These are phyloP conservation scores for Kodamaea hsintzibuensis DNA, from an alignment of 805 yeast species.

Conservation along the genomic window DNA sequence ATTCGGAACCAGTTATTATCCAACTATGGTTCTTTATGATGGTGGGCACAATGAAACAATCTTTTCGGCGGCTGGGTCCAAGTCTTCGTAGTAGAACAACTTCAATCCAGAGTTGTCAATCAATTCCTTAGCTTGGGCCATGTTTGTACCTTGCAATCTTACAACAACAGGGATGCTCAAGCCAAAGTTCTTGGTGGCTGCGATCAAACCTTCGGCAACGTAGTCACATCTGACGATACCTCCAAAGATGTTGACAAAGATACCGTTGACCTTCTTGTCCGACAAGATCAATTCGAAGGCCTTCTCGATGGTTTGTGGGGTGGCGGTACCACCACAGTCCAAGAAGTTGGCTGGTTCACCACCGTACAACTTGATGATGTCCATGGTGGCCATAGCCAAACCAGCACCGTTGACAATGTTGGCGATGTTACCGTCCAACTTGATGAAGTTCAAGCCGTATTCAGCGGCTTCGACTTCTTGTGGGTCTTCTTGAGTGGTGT, in stretches of 20 bases:
- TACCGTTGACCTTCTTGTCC: slow-evolving; percentile 87
- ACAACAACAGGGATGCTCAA: slow-evolving; percentile 94
- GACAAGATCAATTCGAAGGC: slow-evolving; percentile 92
- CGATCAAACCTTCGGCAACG: slow-evolving; percentile 96
- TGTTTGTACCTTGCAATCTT: slow-evolving; percentile 98
- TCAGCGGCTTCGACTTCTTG: slow-evolving; percentile 92
- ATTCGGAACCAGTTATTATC: too few relatives aligned
- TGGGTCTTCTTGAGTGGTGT: slow-evolving; percentile 95
- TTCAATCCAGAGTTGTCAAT: slow-evolving; percentile 87
- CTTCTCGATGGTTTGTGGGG: slow-evolving; percentile 95
- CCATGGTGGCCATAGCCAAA: slow-evolving; percentile 99
- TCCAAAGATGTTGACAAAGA: slow-evolving; percentile 97
- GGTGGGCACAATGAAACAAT: slow-evolving; percentile 70
- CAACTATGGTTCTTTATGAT: not conserved
- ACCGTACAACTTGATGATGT: slow-evolving; percentile 95
- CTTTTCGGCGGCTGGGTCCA: slow-evolving; percentile 96
- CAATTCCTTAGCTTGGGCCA: slow-evolving; percentile 83
- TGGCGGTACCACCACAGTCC: slow-evolving; percentile 99
- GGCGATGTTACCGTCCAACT: slow-evolving; percentile 97
- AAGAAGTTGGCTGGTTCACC: slow-evolving; percentile 99
- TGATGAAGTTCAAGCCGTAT: slow-evolving; percentile 91
- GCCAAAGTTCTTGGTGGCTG: slow-evolving; percentile 89
- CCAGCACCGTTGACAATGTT: slow-evolving; percentile 99
- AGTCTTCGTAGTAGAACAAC: slow-evolving; percentile 86
- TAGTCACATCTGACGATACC: slow-evolving; percentile 99